These are phyloP conservation scores for Chenopodium album DNA, from an alignment of 148 eudicot genomes.

Conservation along the genomic window DNA sequence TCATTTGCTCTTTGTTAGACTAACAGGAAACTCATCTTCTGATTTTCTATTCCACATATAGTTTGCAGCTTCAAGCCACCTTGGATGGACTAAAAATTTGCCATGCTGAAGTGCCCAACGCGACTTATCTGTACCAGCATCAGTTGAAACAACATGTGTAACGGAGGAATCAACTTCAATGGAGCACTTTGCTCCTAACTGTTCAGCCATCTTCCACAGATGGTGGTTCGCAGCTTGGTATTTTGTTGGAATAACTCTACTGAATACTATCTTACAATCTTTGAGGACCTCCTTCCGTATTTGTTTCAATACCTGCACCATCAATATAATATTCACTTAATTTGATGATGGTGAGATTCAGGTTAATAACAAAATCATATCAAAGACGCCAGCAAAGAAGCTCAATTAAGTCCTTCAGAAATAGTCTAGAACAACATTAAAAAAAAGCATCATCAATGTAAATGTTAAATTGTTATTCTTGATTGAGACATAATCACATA, in stretches of 20 bases:
- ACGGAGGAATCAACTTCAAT: conserved; percentile 45
- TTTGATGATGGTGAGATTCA: no score
- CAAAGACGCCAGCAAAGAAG: background rate
- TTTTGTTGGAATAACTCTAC: conserved; percentile 51
- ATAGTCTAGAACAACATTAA: background rate
- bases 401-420: background rate
- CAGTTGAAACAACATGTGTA: conserved; percentile 69
- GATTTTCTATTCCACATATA: conserved; percentile 65
- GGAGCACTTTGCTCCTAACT: conserved; percentile 68
- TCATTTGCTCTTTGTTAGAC: background rate
- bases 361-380: no score
- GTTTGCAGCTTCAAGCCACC: conserved; percentile 72
- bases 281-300: conserved; percentile 58
- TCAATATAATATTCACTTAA: no score
- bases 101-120: conserved; percentile 67
- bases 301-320: conserved; percentile 49
- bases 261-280: conserved; percentile 72
- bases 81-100: conserved; percentile 62
- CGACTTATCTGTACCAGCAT: conserved; percentile 68
- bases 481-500: no score
- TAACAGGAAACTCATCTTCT: conserved; percentile 67
- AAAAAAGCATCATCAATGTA: background rate
- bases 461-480: no score
- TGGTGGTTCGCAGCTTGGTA: conserved; percentile 44
- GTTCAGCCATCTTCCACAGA: conserved; percentile 79